Evolutionary conservation across 106 monocot genomes (phyloP).

Genomic region (Amphibolis antarctica): DNA sequence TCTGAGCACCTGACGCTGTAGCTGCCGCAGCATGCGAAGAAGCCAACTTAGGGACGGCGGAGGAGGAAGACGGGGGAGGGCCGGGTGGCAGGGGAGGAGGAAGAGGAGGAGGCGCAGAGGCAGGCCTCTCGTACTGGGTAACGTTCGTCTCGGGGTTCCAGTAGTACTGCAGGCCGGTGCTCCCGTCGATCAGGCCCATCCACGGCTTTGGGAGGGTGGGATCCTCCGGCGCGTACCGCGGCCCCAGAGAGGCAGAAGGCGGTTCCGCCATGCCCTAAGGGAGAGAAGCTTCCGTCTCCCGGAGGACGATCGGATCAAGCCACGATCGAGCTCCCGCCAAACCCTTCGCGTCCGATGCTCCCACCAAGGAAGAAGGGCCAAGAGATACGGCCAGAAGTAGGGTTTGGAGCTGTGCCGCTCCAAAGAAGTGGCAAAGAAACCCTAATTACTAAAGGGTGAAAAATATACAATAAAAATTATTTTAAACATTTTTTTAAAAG

Average conservation of each 20-base stretch:
- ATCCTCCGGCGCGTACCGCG: constrained; percentile 15
- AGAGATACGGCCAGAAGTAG: too few species aligned
- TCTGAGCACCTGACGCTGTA: neutral
- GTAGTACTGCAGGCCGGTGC: constrained; percentile 14
- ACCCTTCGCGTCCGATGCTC: too few species aligned
- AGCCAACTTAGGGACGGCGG: constrained; percentile 2
- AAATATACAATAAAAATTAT: too few species aligned
- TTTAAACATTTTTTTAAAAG: too few species aligned
- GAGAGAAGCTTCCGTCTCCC: too few species aligned
- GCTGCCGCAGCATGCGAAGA: too few species aligned
- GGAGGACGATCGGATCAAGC: too few species aligned
- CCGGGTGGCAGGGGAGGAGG: constrained; percentile 8
- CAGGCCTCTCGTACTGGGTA: constrained; percentile 17
- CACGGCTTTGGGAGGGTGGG: constrained; percentile 15
- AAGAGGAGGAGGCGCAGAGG: constrained; percentile 2
- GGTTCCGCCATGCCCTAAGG: constrained; percentile 5
- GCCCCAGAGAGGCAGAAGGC: constrained; percentile 4
- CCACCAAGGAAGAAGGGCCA: too few species aligned
- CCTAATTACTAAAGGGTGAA: too few species aligned
- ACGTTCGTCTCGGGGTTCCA: constrained; percentile 22
- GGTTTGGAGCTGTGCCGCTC: too few species aligned
- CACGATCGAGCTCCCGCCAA: too few species aligned
- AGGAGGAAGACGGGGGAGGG: neutral
- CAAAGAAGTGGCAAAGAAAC: too few species aligned
- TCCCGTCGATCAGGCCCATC: constrained; percentile 15